These are phyloP conservation scores for Rhamnella rubrinervis DNA, from an alignment of 331 rosid species.

Conservation along the genomic window DNA sequence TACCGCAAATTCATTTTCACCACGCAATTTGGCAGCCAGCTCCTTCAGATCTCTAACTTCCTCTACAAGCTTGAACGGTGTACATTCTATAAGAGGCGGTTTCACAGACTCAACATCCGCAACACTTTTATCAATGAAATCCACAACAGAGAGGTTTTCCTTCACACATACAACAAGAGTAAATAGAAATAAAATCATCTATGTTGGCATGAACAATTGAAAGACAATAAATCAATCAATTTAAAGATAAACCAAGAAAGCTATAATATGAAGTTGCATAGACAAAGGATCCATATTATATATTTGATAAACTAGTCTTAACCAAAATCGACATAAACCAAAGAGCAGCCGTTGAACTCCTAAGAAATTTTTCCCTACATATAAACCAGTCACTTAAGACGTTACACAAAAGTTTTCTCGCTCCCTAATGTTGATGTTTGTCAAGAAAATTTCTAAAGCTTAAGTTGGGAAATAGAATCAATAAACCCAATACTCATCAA, in stretches of 20 bases:
- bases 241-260: too few species aligned
- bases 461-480: too few species aligned
- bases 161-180: constrained; percentile 34
- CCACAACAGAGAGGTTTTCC: constrained; percentile 61
- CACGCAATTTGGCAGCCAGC: constrained; percentile 67
- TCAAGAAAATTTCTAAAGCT: too few species aligned
- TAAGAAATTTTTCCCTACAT: too few species aligned
- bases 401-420: too few species aligned
- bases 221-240: not conserved
- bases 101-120: constrained; percentile 47
- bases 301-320: too few species aligned
- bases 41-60: constrained; percentile 82
- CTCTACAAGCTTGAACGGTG: constrained; percentile 79
- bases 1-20: constrained; percentile 91
- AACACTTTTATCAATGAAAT: constrained; percentile 67
- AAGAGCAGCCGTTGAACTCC: too few species aligned
- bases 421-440: too few species aligned
- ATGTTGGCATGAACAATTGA: constrained; percentile 7
- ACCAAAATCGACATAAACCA: too few species aligned
- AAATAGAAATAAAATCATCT: constrained; percentile 1
- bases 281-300: too few species aligned
- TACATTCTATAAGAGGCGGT: constrained; percentile 54
- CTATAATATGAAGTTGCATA: too few species aligned
- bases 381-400: too few species aligned
- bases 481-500: not conserved